Base-by-base conservation (phyloP, 2,329 filamentous ascomycete species). In the Colletotrichum karsti region DNA sequence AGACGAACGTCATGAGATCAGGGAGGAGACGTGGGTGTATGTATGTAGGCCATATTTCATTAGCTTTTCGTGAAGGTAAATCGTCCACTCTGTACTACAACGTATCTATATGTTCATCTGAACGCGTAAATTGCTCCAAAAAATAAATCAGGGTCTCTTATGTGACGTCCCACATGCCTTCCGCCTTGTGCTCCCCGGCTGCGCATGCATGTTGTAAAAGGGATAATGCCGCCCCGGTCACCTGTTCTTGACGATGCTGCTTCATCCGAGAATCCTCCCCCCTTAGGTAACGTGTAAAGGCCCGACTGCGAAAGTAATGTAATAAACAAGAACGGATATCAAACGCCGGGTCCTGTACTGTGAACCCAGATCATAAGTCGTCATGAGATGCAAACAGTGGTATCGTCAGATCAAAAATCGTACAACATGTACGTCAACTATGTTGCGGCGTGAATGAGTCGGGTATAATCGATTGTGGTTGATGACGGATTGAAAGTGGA, bases 381-480 rank as follows among this genome's bases (percentile, higher is more conserved):
- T 69, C 33, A 69, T 69, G 64, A 67, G 41, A 62, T 66, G 42
- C 55, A 37, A 67, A 67, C 41, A 62, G 37, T 62, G 66, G 66
- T 69, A 69, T 69, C 63, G 56, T 69, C 42, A 56, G 55, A 67
- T 61, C 48, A 61, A 63, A 60, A 69, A 53, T 61, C 66, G 56
- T 62, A 69, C 66, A 69, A 42, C 65, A 66, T 62, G 18, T 60
- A 24, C 50, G 20, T 48, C 41, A 66, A 62, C 35, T 42, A 56
- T 67, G 46, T 35, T 67, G 62, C 37, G 22, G 66, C 37, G 51
- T 56, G 41, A 33, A 44, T 42, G 46, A 22, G 66, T 53, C 56
- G 63, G 65, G 65, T 65, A 65, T 68, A 59, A 48, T 60, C 22
- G 56, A 64, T 18, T 54, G 37, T 44, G 20, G 33, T 46, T 22